A percentile compares a stretch with the other conserved stretches of the same genome.
phyloP scores from a whole-genome alignment of 2,329 filamentous ascomycete genomes.

The Whalleya microplaca region DNA sequence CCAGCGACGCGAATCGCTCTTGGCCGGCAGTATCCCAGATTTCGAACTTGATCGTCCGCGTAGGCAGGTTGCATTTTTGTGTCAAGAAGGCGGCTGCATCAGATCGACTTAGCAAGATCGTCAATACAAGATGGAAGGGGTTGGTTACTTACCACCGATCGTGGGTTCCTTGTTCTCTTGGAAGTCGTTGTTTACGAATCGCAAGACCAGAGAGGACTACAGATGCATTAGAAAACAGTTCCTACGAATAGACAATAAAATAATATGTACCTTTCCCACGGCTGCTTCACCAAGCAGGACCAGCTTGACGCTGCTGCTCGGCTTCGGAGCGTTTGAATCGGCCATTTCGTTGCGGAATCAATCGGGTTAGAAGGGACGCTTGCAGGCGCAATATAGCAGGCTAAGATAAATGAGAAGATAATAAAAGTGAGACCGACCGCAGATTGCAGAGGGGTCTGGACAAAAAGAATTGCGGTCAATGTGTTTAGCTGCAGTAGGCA shows the following conservation, averaged over 20 bases:
- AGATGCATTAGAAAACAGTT: slow-evolving; percentile 27
- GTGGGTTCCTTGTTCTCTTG: slow-evolving; percentile 99
- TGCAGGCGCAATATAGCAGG: not conserved
- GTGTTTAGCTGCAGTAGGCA: slow-evolving; percentile 10
- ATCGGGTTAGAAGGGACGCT: not conserved
- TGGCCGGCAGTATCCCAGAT: slow-evolving; percentile 99
- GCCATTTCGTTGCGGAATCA: slow-evolving; percentile 58
- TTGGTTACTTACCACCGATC: slow-evolving; percentile 76
- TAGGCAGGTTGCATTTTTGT: slow-evolving; percentile 96
- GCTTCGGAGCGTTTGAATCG: slow-evolving; percentile 80
- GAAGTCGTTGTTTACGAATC: slow-evolving; percentile 99
- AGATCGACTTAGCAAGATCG: slow-evolving; percentile 13
- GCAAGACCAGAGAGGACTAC: slow-evolving; percentile 93
- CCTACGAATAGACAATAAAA: not conserved
- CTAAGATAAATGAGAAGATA: slow-evolving; percentile 4
- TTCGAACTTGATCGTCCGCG: slow-evolving; percentile 88
- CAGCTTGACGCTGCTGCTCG: slow-evolving; percentile 99
- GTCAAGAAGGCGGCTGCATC: slow-evolving; percentile 88
- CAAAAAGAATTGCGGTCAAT: slow-evolving; percentile 2
- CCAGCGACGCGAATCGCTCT: slow-evolving; percentile 93
- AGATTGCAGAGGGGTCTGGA: not conserved
- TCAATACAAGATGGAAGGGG: slow-evolving; percentile 4
- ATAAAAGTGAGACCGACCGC: slow-evolving; percentile 1
- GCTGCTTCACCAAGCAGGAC: slow-evolving; percentile 96
- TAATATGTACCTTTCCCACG: slow-evolving; percentile 81